These are phyloP conservation scores for Golubevia pallescens DNA, from an alignment of 1,284 basidiomycete genomes.

Conservation along the genomic window DNA sequence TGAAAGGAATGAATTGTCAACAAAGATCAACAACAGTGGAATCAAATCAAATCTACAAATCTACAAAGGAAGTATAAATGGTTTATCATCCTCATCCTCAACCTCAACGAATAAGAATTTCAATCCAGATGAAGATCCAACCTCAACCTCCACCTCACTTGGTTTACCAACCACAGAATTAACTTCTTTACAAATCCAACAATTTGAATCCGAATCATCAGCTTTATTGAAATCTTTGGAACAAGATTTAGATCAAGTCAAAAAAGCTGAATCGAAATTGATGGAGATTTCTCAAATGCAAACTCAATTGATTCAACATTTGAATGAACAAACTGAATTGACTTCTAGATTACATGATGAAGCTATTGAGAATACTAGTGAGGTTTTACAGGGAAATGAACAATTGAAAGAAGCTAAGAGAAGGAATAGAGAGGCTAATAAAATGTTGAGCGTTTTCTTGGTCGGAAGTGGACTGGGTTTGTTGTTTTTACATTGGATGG, in stretches of 20 bases:
- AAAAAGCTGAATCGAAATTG: slow-evolving; percentile 83
- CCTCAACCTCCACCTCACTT: too few relatives aligned
- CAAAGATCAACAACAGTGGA: too few relatives aligned
- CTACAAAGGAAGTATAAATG: too few relatives aligned
- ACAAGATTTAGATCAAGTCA: slow-evolving; percentile 81
- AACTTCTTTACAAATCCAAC: slow-evolving; percentile 78
- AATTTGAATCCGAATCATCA: slow-evolving; percentile 88
- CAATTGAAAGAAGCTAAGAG: slow-evolving; percentile 82
- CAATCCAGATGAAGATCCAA: too few relatives aligned
- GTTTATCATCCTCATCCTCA: too few relatives aligned
- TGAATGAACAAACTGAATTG: slow-evolving; percentile 84
- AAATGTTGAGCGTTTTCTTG: slow-evolving; percentile 83
- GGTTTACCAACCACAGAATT: background rate
- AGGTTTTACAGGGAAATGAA: slow-evolving; percentile 82
- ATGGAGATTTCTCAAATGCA: slow-evolving; percentile 88
- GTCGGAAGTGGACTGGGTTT: slow-evolving; percentile 82
- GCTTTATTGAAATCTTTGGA: slow-evolving; percentile 80
- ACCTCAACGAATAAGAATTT: too few relatives aligned
- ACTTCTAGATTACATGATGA: slow-evolving; percentile 88
- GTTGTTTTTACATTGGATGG: slow-evolving; percentile 80
- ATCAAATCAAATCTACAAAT: too few relatives aligned
- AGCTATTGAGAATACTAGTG: slow-evolving; percentile 79
- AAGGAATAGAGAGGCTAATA: slow-evolving; percentile 78
- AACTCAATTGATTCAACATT: slow-evolving; percentile 82
- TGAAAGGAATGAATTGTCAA: too few relatives aligned